Base-by-base conservation (phyloP, 179 eudicot genomes). In the Silene coronaria region DNA sequence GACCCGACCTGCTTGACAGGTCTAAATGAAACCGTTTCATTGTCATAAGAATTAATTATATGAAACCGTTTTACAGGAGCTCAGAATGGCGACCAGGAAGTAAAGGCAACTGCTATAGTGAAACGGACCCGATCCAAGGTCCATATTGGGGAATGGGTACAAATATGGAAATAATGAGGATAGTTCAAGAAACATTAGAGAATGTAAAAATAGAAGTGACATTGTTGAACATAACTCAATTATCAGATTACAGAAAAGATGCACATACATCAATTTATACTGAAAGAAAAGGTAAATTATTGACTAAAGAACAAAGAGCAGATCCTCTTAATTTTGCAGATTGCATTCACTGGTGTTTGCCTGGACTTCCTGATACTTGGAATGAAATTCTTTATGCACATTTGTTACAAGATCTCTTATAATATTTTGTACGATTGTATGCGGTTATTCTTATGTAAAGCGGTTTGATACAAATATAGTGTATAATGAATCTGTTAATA, bases 321-420 rank as follows among this genome's bases (percentile, higher is more conserved):
- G 95, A 95, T 77, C 99, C 99, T 0, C 87, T 84, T 61, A 89
- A 76, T 67, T 92, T 73, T 75, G 97, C 99, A 1, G 99, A 95
- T 79, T 95, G 97, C 80, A 92, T 92, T 42, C 97, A 95, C 77
- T 94, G 98, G 98, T 94, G 98, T 72, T 84, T 94, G 73, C 98
- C 98, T 8, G 98, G 98, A 74, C 94, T 94, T 42, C 98, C 98
- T 75, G 98, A 94, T 84, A 85, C 92, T 13, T 94, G 98, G 98
- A 94, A 92, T 74, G 90, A 94, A 72, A 92, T 94, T 60, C 66
- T 94, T 79, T 90, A 92, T 73, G 94, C 95, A 71, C 81, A 87
- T 81, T 59, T 94, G 70, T 76, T 92, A 27, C 90, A 91, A 57
- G 88, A 90, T 21, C 75, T 67, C 13, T 6, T 57, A 46, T 28